phyloP scores from a whole-genome alignment of 1,284 basidiomycete genomes.

The Ceratorhiza oryzae-sativae region DNA sequence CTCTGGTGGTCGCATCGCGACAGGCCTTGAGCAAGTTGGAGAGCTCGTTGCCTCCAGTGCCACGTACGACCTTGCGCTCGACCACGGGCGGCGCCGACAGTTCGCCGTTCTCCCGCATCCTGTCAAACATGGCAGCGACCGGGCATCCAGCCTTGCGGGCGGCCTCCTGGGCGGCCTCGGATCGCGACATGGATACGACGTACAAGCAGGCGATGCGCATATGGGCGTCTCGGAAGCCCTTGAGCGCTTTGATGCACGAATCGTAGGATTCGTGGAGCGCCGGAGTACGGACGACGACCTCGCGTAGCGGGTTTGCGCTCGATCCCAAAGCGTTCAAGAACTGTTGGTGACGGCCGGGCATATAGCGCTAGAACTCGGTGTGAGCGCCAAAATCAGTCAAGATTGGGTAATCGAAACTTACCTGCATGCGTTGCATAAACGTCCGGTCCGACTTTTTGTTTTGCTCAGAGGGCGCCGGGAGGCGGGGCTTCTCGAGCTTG shows the following conservation, averaged over 20 bases:
- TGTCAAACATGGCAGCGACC: slow-evolving; percentile 37
- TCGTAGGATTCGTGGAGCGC: slow-evolving; percentile 66
- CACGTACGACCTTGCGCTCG: slow-evolving; percentile 37
- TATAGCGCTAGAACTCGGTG: slow-evolving; percentile 50
- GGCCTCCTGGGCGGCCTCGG: slow-evolving; percentile 36
- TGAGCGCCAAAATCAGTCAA: neutral
- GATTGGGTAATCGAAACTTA: neutral
- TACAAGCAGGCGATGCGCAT: slow-evolving; percentile 87
- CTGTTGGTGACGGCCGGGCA: slow-evolving; percentile 59
- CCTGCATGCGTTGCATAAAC: slow-evolving; percentile 58
- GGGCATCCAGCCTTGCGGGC: slow-evolving; percentile 38
- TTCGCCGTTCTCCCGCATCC: slow-evolving; percentile 33
- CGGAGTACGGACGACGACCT: slow-evolving; percentile 50
- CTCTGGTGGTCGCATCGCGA: slow-evolving; percentile 35
- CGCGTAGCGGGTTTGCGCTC: slow-evolving; percentile 47
- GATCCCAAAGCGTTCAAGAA: slow-evolving; percentile 59
- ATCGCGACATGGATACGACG: slow-evolving; percentile 59
- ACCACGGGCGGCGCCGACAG: slow-evolving; percentile 25
- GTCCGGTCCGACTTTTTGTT: slow-evolving; percentile 51
- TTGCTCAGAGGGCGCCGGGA: slow-evolving; percentile 28
- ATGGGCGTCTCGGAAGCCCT: slow-evolving; percentile 85
- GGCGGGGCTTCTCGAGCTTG: slow-evolving; percentile 36
- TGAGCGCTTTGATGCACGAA: slow-evolving; percentile 72
- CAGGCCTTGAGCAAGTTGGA: slow-evolving; percentile 38
- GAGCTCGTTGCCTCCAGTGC: slow-evolving; percentile 34